These are phyloP conservation scores for Cystofilobasidium ferigula DNA, from an alignment of 768 basidiomycete species.

Conservation along the genomic window DNA sequence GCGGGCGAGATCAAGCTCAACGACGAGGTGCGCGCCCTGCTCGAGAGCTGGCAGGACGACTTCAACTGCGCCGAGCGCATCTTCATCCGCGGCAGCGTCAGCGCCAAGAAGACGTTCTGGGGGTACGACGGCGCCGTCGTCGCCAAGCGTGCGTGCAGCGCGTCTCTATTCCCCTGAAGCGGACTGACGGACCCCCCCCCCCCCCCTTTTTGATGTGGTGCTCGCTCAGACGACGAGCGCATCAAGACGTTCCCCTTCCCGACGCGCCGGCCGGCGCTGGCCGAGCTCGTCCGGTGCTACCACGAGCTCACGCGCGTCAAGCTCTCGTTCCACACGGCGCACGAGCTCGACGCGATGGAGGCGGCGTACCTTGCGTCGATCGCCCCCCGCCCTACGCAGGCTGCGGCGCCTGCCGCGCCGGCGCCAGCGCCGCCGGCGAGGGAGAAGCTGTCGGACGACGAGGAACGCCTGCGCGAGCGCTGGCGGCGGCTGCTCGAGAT, in stretches of 20 bases:
- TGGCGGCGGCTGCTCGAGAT: constrained; percentile 82
- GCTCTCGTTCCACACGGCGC: constrained; percentile 73
- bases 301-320: constrained; percentile 75
- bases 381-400: constrained; percentile 54
- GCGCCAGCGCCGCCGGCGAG: constrained; percentile 43
- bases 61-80: constrained; percentile 75
- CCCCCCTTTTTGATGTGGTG: background rate
- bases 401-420: constrained; percentile 33
- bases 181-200: background rate
- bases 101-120: constrained; percentile 77
- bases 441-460: constrained; percentile 63
- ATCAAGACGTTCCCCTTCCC: constrained; percentile 90
- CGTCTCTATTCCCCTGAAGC: background rate
- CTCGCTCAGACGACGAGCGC: constrained; percentile 51
- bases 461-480: constrained; percentile 64
- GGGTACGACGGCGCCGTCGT: constrained; percentile 75
- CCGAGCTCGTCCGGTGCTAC: constrained; percentile 77
- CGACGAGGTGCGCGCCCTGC: constrained; percentile 82
- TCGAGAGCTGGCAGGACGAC: constrained; percentile 78
- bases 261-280: constrained; percentile 83
- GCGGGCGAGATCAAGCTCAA: constrained; percentile 88
- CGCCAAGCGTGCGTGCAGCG: constrained; percentile 45
- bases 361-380: constrained; percentile 80
- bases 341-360: constrained; percentile 70
- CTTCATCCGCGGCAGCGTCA: constrained; percentile 78